Base-by-base conservation (phyloP, 2,329 filamentous ascomycete genomes). In the Diaporthe eres region DNA sequence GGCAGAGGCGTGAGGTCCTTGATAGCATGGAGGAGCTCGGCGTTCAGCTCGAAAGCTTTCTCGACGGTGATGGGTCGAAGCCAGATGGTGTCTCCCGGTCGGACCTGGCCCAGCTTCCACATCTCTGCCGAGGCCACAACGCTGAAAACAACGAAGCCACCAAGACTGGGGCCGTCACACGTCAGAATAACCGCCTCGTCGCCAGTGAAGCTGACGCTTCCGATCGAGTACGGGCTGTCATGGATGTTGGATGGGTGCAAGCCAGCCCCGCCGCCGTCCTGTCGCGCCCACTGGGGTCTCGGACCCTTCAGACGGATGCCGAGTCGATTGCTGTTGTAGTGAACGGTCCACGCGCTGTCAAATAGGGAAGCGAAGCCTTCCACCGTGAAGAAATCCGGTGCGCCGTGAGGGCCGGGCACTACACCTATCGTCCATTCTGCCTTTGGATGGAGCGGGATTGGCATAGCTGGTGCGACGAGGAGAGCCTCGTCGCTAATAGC, bases 201-300 rank as follows among this genome's bases (percentile, higher is more conserved):
- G 28, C 61, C 61, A 3, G 61, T 49, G 44, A 67, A 49, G 61
- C 61, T 67, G 12, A 67, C 44, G 44, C 61, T 67, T 10, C 61
- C 61, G 5, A 67, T 49, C 44, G 61, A 67, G 12, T 67, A 67
- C 28, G 61, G 42, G 44, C 61, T 67, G 28, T 67, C 61, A 19
- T 67, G 61, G 42, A 67, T n/a, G 44, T 67, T 67, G 28, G 61
- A 67, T 9, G 61, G 61, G 61, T 67, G 61, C 17, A 67, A 19
- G 2, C 61, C 61, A n/a, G 61, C 61, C 10, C 25, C 61, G 19
- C 61, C 61, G 28, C 61, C 61, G 44, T 37, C 28, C 6, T n/a
- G 25, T 25, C 61, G 19, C 17, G 61, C 28, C 61, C 61, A 67
- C 42, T 49, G 28, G n/a, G 61, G 61, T 13, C 19, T 49, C 12